phyloP scores from a whole-genome alignment of 2,329 filamentous ascomycete genomes.

The Colletotrichum camelliae region DNA sequence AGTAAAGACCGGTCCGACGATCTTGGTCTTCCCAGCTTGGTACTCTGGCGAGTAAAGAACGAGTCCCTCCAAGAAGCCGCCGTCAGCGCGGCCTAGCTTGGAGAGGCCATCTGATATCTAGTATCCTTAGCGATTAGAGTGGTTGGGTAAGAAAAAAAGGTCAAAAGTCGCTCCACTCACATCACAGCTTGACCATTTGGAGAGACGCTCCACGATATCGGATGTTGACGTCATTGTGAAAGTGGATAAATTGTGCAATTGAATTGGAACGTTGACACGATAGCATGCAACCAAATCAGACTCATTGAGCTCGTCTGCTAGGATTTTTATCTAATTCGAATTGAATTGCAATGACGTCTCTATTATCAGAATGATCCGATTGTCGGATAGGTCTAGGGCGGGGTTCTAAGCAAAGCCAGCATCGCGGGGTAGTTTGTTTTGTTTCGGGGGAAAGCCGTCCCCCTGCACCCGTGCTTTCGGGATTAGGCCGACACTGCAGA shows the following conservation, averaged over 20 bases:
- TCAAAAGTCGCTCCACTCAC: not conserved
- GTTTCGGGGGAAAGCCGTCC: not conserved
- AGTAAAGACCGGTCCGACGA: constrained; percentile 60
- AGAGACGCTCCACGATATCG: not conserved
- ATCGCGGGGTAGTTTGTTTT: not conserved
- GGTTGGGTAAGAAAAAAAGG: not conserved
- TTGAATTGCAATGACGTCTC: not conserved
- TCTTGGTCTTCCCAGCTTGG: constrained; percentile 53
- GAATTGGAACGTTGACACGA: not conserved
- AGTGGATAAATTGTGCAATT: not conserved
- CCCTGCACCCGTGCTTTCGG: not conserved
- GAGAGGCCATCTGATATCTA: constrained; percentile 46
- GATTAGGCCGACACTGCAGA: not conserved
- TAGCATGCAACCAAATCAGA: not conserved
- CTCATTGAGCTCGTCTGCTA: accelerated
- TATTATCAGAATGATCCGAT: not conserved
- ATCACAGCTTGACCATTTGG: not conserved
- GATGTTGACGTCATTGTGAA: not conserved
- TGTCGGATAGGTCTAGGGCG: not conserved
- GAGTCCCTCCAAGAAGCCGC: constrained; percentile 59
- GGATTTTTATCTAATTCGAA: not conserved
- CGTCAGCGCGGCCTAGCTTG: constrained; percentile 52
- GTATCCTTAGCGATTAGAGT: not conserved
- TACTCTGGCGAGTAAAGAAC: constrained; percentile 59
- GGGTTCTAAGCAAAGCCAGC: not conserved